Evolutionary conservation across 78 protist species (phyloP).

Genomic region (Andalucia godoyi): DNA sequence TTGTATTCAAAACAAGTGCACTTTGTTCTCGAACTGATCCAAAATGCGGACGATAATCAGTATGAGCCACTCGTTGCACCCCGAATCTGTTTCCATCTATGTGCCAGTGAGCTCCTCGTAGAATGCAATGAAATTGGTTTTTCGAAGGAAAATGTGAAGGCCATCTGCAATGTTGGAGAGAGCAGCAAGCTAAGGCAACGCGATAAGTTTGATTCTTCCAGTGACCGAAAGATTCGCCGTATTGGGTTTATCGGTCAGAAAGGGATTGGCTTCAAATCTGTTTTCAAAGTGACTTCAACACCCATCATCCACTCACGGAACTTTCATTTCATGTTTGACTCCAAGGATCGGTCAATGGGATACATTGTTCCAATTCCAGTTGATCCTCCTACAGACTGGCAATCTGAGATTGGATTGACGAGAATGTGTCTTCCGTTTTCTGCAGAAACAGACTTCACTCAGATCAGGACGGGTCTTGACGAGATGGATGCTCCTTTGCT

Average conservation of each 20-base stretch:
- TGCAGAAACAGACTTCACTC: neutral
- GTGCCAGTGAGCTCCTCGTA: neutral
- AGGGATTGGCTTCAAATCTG: slow-evolving; percentile 55
- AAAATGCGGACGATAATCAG: slow-evolving; percentile 53
- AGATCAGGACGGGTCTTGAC: neutral
- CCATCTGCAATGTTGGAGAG: slow-evolving; percentile 27
- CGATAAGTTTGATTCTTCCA: slow-evolving; percentile 6
- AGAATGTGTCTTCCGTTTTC: no score
- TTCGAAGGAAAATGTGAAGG: slow-evolving; percentile 1
- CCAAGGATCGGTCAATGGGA: neutral
- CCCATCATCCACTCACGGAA: slow-evolving; percentile 17
- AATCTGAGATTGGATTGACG: no score
- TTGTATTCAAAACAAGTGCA: slow-evolving; percentile 17
- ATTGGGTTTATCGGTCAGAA: slow-evolving; percentile 31
- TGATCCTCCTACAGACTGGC: neutral
- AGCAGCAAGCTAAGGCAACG: neutral
- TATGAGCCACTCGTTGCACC: slow-evolving; percentile 19
- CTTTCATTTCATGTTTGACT: slow-evolving; percentile 27
- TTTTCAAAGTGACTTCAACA: slow-evolving; percentile 14
- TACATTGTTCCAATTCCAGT: slow-evolving; percentile 17
- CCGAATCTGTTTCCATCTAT: neutral
- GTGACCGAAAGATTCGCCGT: neutral
- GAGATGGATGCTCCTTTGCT: neutral
- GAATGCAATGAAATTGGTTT: slow-evolving; percentile 41
- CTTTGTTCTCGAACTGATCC: slow-evolving; percentile 45